Conservation (phyloP, 192 early-diverging fungal species). For the Backusella tuberculispora region DNA sequence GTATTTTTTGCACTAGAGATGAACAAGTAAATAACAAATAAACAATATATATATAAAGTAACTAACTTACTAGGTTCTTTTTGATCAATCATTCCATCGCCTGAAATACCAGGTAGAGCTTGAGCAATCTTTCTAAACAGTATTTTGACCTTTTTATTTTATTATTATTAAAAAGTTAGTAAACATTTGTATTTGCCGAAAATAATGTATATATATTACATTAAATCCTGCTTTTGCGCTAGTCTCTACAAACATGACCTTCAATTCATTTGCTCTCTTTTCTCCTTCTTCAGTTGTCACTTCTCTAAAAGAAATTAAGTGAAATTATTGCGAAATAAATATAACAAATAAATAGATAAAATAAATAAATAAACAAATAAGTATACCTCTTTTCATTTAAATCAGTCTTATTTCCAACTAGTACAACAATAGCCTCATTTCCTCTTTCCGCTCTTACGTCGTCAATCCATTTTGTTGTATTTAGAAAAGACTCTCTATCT, state of each 20-base stretch:
- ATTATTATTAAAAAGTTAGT: background rate
- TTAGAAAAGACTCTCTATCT: conserved; percentile 96
- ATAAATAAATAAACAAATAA: background rate
- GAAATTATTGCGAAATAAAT: background rate
- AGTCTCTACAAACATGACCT: conserved; percentile 98
- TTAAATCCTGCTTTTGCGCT: conserved; percentile 98
- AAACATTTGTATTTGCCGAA: background rate
- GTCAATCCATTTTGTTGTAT: conserved; percentile 98
- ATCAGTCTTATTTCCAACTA: conserved; percentile 99
- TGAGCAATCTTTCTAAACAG: conserved; percentile 98
- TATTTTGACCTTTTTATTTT: conserved; percentile 65
- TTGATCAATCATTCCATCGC: conserved; percentile 59
- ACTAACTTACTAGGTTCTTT: conserved; percentile 38
- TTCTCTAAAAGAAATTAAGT: conserved; percentile 55
- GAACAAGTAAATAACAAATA: background rate
- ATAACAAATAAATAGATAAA: background rate
- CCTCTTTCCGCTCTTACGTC: conserved; percentile 98
- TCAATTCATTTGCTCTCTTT: conserved; percentile 95
- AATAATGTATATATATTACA: conserved; percentile 34
- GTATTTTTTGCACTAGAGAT: conserved; percentile 40
- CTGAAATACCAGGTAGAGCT: conserved; percentile 83
- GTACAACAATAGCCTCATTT: conserved; percentile 97
- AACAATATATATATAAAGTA: background rate
- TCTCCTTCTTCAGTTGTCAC: conserved; percentile 97
- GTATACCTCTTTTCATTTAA: conserved; percentile 86